A percentile compares a stretch with the other conserved stretches of the same genome.
phyloP scores from a whole-genome alignment of 208 protist genomes.

The Porcisia hertigi region DNA sequence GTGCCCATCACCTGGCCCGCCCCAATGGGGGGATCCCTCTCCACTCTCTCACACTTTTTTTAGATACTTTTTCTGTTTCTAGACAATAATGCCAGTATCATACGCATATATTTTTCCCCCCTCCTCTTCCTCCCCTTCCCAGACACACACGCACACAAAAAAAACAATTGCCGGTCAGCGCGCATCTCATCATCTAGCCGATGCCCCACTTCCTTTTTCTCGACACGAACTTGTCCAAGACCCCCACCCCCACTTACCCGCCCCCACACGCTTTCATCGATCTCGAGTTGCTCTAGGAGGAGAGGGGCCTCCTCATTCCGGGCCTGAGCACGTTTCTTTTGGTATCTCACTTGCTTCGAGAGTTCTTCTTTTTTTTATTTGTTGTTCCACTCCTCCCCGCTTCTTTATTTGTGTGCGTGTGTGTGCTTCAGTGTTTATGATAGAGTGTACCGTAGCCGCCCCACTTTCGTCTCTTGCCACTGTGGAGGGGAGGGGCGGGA shows the following conservation, averaged over 20 bases:
- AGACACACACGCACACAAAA: too few species aligned
- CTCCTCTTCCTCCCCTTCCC: too few species aligned
- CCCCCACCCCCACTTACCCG: neutral
- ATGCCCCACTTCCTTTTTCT: neutral
- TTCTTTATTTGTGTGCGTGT: slow-evolving; percentile 4
- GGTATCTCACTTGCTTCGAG: neutral
- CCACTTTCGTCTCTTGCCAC: slow-evolving; percentile 5
- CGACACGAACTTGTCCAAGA: too few species aligned
- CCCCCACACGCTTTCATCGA: neutral
- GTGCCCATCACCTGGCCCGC: neutral
- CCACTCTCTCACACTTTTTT: too few species aligned
- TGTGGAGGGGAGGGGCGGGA: too few species aligned
- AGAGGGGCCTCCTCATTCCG: too few species aligned
- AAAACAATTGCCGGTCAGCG: neutral
- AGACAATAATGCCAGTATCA: too few species aligned
- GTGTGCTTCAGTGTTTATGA: neutral
- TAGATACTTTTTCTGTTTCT: too few species aligned
- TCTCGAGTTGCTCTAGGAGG: neutral
- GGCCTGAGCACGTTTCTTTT: neutral
- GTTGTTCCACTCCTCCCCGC: too few species aligned
- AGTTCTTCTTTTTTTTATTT: neutral
- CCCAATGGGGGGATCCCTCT: too few species aligned
- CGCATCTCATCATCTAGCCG: neutral
- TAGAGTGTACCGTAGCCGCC: neutral
- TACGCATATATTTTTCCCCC: too few species aligned